Evolutionary conservation across 352 stramenopile species (phyloP), one percentile per base, ranked within the genome.

Genomic region (Globisporangium acanthophoron): DNA sequence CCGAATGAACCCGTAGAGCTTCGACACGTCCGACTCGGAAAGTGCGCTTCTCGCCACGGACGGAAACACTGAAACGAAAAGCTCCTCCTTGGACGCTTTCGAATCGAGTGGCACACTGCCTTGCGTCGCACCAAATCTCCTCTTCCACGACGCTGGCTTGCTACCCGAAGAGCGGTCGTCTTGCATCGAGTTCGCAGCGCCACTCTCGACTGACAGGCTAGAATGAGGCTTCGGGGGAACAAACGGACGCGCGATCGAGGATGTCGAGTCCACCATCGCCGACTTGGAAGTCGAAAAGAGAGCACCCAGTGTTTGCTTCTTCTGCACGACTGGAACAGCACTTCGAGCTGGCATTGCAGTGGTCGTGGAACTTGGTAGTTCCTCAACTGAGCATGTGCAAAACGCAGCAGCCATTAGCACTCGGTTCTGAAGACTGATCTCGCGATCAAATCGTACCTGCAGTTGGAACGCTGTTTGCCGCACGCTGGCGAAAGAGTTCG

Each of bases 221-320:
- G 43, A 8, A 5, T 55, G 52, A 39, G 46, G 58, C 71, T 43
- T 74, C 20, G 77, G 76, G 13, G 69, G 55, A 8, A 76, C 68
- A 57, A 88, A 90, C 3, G 79, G 76, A 41, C 81, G 76, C 3
- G 67, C 67, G 61, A 92, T 93, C 9, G 80, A 90, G 29, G 83
- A 80, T 0, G 80, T 90, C 9, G 67, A 65, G 8, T 83, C 62
- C 3, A 90, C 74, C 70, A 92, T 92, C 15, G 75, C 57, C 4
- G 75, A 71, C 20, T 74, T 80, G 5, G 67, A 64, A 1, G 72
- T 67, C 15, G 79, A 86, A 47, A 87, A 73, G n/a, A 92, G 51
- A 1, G 74, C 78, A 0, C 73, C 70, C 6, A 90, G 63, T 4
- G 74, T 76, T 9, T 72, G 69, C 52, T 87, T 90, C 37, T 66